Evolutionary conservation across 2,329 filamentous ascomycete genomes (phyloP).

Genomic region (Lithohypha guttulata): DNA sequence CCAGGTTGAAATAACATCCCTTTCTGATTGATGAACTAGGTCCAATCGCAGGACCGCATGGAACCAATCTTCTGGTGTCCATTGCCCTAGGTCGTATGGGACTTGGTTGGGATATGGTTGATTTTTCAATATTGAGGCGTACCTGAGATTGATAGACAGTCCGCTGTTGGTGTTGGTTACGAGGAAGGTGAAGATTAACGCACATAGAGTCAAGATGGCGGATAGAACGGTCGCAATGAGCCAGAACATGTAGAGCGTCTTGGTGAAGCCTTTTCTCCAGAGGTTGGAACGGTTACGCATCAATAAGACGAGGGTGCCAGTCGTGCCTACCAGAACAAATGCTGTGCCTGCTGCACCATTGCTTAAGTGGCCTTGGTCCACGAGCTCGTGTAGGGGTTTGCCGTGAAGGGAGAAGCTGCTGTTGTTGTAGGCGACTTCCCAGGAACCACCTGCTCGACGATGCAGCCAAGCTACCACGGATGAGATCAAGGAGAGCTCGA

Average conservation of each 20-base stretch:
- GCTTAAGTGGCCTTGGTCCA: slow-evolving; percentile 20
- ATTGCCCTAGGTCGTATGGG: slow-evolving; percentile 22
- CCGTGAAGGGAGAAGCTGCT: slow-evolving; percentile 18
- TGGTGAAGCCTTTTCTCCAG: slow-evolving; percentile 4
- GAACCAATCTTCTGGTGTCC: slow-evolving; percentile 23
- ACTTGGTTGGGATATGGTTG: slow-evolving; percentile 25
- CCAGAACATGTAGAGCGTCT: slow-evolving; percentile 12
- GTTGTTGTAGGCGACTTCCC: slow-evolving; percentile 14
- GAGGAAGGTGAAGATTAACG: slow-evolving; percentile 20
- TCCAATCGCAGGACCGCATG: slow-evolving; percentile 16
- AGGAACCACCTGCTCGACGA: slow-evolving; percentile 17
- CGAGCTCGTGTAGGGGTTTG: slow-evolving; percentile 14
- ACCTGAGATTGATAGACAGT: slow-evolving; percentile 20
- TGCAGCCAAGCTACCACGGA: slow-evolving; percentile 21
- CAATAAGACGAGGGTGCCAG: slow-evolving; percentile 16
- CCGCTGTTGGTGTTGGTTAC: slow-evolving; percentile 14
- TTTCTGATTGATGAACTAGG: slow-evolving; percentile 14
- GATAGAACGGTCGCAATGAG: slow-evolving; percentile 16
- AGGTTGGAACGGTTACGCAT: slow-evolving; percentile 6
- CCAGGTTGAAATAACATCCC: slow-evolving; percentile 13
- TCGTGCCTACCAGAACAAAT: slow-evolving; percentile 16
- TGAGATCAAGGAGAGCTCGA: slow-evolving; percentile 18
- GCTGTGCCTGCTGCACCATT: slow-evolving; percentile 21
- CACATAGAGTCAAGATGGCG: slow-evolving; percentile 15
- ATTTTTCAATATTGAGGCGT: slow-evolving; percentile 11